Evolutionary conservation across 257 asterid species (phyloP).

Genomic region (Jaltomata sinuosa): DNA sequence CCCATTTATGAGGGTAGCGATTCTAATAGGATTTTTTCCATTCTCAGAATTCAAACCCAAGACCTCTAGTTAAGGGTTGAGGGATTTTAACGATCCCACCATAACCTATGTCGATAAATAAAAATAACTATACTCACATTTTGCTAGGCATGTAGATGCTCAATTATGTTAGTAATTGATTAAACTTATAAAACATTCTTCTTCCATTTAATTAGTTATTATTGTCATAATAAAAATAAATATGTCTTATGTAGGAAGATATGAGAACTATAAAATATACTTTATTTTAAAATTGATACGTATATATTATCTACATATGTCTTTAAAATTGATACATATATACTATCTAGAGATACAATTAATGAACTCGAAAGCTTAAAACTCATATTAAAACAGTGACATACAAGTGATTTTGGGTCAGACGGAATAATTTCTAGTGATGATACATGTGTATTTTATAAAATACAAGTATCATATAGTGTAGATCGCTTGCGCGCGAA

Average conservation of each 20-base stretch:
- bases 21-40: neutral
- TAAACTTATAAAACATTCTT: neutral
- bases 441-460: neutral
- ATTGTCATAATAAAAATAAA: neutral
- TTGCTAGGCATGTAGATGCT: neutral
- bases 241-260: neutral
- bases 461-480: neutral
- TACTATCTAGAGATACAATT: neutral
- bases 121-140: neutral
- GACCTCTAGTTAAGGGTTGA: neutral
- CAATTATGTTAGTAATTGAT: neutral
- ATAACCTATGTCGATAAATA: neutral
- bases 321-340: neutral
- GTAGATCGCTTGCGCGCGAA: neutral
- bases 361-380: neutral
- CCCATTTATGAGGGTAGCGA: rapidly evolving
- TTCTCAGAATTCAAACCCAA: rapidly evolving
- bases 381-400: neutral
- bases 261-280: neutral
- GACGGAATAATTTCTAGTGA: neutral
- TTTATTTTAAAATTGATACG: too few relatives aligned
- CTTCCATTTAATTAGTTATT: neutral
- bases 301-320: too few relatives aligned
- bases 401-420: too few relatives aligned
- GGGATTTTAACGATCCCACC: neutral